These are phyloP conservation scores for Aspergillus bridgeri DNA, from an alignment of 495 filamentous ascomycete genomes.

Conservation along the genomic window DNA sequence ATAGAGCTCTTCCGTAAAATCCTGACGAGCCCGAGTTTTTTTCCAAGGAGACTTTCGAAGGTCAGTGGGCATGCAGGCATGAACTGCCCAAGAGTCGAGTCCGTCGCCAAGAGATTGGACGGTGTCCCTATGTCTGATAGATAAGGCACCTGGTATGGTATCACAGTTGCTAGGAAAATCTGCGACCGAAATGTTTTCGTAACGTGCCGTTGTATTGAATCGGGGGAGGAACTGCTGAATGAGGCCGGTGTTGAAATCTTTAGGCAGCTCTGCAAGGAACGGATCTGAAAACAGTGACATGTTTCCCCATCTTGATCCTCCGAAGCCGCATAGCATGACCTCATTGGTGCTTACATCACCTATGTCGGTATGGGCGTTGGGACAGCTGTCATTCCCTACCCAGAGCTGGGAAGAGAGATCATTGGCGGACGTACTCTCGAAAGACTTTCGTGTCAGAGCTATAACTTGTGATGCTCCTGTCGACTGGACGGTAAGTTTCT, in stretches of 20 bases:
- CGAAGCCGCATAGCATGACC: neutral
- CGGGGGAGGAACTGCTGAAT: conserved; percentile 28
- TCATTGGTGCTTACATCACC: neutral
- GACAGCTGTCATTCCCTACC: conserved; percentile 4
- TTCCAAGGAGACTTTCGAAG: conserved; percentile 26
- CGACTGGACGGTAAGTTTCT: neutral
- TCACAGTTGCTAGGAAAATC: conserved; percentile 22
- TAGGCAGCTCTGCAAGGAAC: conserved; percentile 22
- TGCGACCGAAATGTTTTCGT: conserved; percentile 14
- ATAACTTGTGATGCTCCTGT: neutral
- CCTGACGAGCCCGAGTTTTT: conserved; percentile 24
- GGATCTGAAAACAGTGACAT: conserved; percentile 13
- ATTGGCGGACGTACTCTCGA: conserved; percentile 5
- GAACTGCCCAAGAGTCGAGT: conserved; percentile 10
- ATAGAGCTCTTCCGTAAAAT: conserved; percentile 28
- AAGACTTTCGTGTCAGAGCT: conserved; percentile 1
- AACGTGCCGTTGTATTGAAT: conserved; percentile 24
- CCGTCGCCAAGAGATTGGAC: neutral
- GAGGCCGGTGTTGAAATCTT: conserved; percentile 21
- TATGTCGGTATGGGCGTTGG: too few relatives aligned
- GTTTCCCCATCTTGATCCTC: conserved; percentile 11
- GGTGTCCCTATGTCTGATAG: conserved; percentile 13
- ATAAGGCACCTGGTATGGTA: conserved; percentile 14
- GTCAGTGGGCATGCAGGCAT: conserved; percentile 25
- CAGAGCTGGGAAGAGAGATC: conserved; percentile 17